Evolutionary conservation across 2,329 filamentous ascomycete species (phyloP).

Genomic region (Atkinsonella hypoxylon): DNA sequence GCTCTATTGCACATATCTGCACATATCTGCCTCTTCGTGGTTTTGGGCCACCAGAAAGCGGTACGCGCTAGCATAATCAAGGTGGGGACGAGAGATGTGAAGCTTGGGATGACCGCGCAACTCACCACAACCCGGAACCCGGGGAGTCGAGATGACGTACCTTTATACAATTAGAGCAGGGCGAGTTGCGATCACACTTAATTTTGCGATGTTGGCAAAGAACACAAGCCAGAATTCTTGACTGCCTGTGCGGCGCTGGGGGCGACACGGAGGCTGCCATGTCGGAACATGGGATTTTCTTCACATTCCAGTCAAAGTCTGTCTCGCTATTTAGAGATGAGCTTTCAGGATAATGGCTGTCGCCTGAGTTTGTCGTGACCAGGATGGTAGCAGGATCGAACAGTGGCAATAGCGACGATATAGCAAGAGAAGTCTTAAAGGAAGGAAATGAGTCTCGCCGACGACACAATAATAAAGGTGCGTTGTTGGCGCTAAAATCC

Average conservation of each 20-base stretch:
- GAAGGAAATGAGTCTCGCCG: too few species aligned
- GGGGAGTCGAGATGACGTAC: constrained; percentile 21
- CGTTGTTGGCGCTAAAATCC: too few species aligned
- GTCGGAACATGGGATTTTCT: constrained; percentile 9
- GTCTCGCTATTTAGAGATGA: background rate
- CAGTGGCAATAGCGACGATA: background rate
- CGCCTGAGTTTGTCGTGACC: too few species aligned
- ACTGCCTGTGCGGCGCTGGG: constrained; percentile 23
- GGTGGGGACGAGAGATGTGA: background rate
- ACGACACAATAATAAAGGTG: too few species aligned
- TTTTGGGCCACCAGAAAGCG: constrained; percentile 1
- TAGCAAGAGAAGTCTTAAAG: too few species aligned
- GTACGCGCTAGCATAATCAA: background rate
- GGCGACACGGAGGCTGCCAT: constrained; percentile 21
- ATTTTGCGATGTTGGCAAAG: constrained; percentile 51
- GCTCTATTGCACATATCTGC: background rate
- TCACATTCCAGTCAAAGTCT: constrained; percentile 18
- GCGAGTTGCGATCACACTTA: constrained; percentile 47
- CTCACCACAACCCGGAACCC: background rate
- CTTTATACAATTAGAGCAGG: constrained; percentile 49
- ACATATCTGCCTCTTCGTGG: background rate
- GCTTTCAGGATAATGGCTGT: too few species aligned
- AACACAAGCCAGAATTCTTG: constrained; percentile 40
- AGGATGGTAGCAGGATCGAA: too few species aligned
- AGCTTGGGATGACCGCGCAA: background rate